Base-by-base conservation (phyloP, 2,329 filamentous ascomycete species). In the Calonectria henricotiae region DNA sequence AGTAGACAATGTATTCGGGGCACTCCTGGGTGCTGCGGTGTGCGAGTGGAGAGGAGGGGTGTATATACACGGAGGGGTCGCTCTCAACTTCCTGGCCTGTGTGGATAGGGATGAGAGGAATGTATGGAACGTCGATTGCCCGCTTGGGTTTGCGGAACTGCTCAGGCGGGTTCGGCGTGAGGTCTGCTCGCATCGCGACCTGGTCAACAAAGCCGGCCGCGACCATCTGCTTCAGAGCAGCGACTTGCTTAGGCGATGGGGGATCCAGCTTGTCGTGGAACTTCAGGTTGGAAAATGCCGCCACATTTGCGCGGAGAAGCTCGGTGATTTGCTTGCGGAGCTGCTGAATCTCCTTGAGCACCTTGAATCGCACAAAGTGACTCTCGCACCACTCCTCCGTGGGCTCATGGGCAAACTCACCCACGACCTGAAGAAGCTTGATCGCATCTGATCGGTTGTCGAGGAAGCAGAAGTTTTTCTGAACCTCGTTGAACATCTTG, bases 181-280 rank as follows among this genome's bases (percentile, higher is more conserved):
- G 86, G 81, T 99, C 96, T 4, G 94, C 94, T 70, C 96, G 93
- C 75, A 98, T 95, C 54, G 96, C 96, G 46, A 99, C 89, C 75
- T 98, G 93, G 82, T 99, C 96, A 78, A 98, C 91, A 84, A 98
- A 98, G 1, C 96, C 96, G 0, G 94, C 93, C 0, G 96, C 94
- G 25, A 94, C 91, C 84, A 98, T 97, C 79, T 98, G 94, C 81
- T 97, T 97, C 32, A 99, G 86, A 0, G 94, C 91, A 55, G 91
- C 91, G 32, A 97, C 85, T 78, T 95, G 92, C 74, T 91, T 92
- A 7, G 90, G 84, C 0, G 89, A 89, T 0, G 90, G 90, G 0
- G 86, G 85, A 58, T 88, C 85, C 3, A 92, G 85, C 75, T 86
- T 87, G 35, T 90, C 89, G 65, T 87, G 82, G 73, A 88, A 88